Conservation (phyloP, 768 basidiomycete genomes). For the Xerocomellus chrysenteron region DNA sequence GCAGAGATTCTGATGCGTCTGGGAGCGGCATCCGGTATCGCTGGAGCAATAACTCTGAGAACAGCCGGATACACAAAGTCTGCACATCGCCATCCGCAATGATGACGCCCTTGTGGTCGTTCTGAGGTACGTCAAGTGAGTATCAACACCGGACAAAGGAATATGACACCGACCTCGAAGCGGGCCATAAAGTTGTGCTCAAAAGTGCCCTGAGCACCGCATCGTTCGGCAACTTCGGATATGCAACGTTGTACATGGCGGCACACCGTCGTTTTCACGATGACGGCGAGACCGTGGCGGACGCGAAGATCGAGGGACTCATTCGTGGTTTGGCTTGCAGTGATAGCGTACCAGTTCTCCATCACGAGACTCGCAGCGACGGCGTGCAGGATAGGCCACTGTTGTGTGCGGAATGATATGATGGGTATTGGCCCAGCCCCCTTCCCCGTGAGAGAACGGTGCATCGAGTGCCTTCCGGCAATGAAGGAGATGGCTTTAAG, state of each 20-base stretch:
- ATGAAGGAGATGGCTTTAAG: constrained; percentile 56
- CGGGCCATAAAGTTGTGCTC: constrained; percentile 61
- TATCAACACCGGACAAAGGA: not conserved
- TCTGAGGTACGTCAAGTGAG: constrained; percentile 26
- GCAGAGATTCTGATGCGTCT: constrained; percentile 44
- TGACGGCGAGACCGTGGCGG: not conserved
- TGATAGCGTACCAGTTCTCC: constrained; percentile 45
- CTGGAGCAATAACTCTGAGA: constrained; percentile 57
- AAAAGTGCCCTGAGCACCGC: constrained; percentile 66
- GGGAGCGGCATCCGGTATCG: constrained; percentile 53
- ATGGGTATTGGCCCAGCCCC: constrained; percentile 46
- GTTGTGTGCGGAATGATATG: constrained; percentile 63
- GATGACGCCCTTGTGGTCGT: constrained; percentile 45
- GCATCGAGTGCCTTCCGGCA: constrained; percentile 56
- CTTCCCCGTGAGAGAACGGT: constrained; percentile 50
- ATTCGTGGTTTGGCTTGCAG: constrained; percentile 14
- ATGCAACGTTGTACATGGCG: constrained; percentile 53
- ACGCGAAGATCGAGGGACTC: not conserved
- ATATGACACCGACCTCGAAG: constrained; percentile 43
- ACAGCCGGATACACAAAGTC: constrained; percentile 53
- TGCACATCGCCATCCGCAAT: constrained; percentile 58
- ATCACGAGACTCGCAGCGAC: constrained; percentile 53
- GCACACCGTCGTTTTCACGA: not conserved
- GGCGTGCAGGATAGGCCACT: constrained; percentile 55
- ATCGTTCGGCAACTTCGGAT: constrained; percentile 58